Evolutionary conservation across 2,329 filamentous ascomycete species (phyloP).

Genomic region (Colletotrichum australisinense): DNA sequence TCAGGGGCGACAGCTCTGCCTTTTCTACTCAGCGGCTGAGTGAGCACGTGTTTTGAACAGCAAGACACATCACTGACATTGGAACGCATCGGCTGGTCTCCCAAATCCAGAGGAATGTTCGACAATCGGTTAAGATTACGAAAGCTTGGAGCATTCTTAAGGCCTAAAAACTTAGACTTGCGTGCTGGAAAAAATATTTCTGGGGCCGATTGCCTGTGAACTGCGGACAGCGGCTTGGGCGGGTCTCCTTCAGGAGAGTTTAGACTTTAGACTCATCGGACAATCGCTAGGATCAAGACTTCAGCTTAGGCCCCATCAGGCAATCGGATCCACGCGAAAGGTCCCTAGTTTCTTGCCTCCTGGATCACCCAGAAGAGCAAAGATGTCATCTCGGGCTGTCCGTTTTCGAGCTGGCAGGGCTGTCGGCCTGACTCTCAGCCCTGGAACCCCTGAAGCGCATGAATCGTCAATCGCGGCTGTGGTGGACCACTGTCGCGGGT

Average conservation of each 20-base stretch:
- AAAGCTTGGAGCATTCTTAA: not conserved
- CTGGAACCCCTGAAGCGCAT: constrained; percentile 4
- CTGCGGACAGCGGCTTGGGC: not conserved
- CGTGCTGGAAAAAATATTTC: not conserved
- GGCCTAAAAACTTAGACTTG: not conserved
- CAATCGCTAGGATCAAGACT: not conserved
- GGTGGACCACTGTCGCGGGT: not conserved
- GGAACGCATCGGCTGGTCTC: not conserved
- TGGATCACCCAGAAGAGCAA: not conserved
- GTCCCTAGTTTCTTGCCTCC: not conserved
- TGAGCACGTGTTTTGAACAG: not conserved
- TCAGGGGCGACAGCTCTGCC: not conserved
- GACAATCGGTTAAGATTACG: not conserved
- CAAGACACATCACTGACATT: not conserved
- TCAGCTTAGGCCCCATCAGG: not conserved
- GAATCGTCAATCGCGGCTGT: constrained; percentile 17
- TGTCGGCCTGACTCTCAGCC: not conserved
- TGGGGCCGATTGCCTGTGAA: not conserved
- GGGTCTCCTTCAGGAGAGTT: not conserved
- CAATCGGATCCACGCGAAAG: not conserved
- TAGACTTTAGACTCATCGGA: not conserved
- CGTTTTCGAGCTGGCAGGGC: constrained; percentile 8
- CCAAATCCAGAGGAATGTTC: not conserved
- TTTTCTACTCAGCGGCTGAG: not conserved
- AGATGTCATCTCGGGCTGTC: constrained; percentile 12